A percentile compares a stretch with the other conserved stretches of the same genome.
These are phyloP conservation scores for Blastobotrys arbuscula DNA, from an alignment of 1,139 yeast species.

Conservation along the genomic window DNA sequence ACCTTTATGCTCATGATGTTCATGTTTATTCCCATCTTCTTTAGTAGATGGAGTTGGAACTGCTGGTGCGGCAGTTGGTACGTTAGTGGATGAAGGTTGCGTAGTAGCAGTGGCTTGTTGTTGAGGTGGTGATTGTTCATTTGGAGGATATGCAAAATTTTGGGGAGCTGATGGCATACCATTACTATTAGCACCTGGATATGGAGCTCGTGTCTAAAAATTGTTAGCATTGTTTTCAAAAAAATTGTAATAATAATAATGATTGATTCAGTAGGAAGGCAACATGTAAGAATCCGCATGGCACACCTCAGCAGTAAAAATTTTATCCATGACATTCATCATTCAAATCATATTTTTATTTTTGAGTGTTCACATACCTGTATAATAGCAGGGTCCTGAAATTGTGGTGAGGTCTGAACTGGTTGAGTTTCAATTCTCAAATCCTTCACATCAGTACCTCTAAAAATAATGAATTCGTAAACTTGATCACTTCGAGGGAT, in stretches of 20 bases:
- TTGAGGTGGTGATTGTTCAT: background rate
- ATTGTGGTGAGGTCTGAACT: conserved; percentile 18
- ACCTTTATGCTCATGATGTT: conserved; percentile 36
- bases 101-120: conserved; percentile 23
- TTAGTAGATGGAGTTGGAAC: conserved; percentile 29
- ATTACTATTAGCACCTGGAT: conserved; percentile 10
- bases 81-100: conserved; percentile 25
- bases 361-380: conserved; percentile 18
- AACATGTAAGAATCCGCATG: conserved; percentile 37
- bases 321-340: conserved; percentile 16
- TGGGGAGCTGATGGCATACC: conserved; percentile 24
- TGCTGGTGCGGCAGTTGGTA: conserved; percentile 26
- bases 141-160: conserved; percentile 20
- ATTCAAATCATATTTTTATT: conserved; percentile 1
- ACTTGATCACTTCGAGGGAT: conserved; percentile 69
- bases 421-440: conserved; percentile 62
- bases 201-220: conserved; percentile 10
- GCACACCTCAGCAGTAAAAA: conserved; percentile 27
- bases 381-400: conserved; percentile 32
- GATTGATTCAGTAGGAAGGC: conserved; percentile 40
- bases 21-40: background rate
- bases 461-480: conserved; percentile 75
- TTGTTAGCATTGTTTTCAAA: background rate
- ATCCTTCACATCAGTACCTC: conserved; percentile 92
- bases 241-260: background rate